Base-by-base conservation (phyloP, 2,329 filamentous ascomycete genomes). In the Seiridium unicorne region DNA sequence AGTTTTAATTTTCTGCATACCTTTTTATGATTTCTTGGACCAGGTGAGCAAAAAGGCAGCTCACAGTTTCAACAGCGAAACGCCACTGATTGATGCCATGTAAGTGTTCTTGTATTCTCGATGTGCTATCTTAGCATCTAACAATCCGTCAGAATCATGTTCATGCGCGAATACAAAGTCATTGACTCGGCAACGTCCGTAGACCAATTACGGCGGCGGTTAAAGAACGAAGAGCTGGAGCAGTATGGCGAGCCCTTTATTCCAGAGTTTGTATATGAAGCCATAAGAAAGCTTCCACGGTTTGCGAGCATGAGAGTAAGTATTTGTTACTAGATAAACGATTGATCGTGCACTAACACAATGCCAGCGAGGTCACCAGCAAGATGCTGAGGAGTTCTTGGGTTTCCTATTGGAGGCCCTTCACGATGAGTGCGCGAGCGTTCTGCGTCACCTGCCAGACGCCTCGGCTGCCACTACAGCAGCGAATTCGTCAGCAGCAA, bases 381-480 rank as follows among this genome's bases (percentile, higher is more conserved):
- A 99, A 79, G 95, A 99, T 77, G 95, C 95, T 1, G 93, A 99
- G 72, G 95, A 99, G 71, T 99, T 99, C 67, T 80, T 99, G 32
- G 94, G 93, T 0, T 96, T 98, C 73, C 81, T 99, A 40, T 82
- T 99, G 3, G 93, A 97, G 70, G 92, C 92, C 53, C 85, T 99
- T 40, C 93, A 97, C 68, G 93, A 98, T 65, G 95, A 99, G 74
- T 97, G 93, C 72, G 86, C 88, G 13, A 84, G 88, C 60, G 88
- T 94, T 51, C 90, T 96, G 78, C 85, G 85, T 64, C 79, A 78
- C 60, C 77, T 79, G 5, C 71, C 75, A 34, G 64, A 73, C 5
- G 62, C 67, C 5, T 65, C 66, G 5, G 44, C 57, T 44, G 36
- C 65, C 26, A 57, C 60, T 3, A 66, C 66, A 54, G 66, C 73